Conservation (phyloP, 1,139 yeast species). For the Geotrichum phurueaensis region DNA sequence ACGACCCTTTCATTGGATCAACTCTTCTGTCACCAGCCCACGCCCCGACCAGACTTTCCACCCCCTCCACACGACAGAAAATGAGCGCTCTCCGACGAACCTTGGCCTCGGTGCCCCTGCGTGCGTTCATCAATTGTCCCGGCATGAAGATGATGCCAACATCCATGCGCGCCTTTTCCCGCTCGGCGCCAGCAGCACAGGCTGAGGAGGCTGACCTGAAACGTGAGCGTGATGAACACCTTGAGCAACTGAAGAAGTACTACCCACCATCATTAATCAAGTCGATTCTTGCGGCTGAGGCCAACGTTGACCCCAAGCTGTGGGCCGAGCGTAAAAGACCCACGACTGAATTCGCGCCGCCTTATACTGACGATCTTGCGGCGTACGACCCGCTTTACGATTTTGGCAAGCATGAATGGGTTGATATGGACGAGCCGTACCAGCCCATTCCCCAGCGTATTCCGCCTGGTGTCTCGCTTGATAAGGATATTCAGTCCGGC, state of each 20-base stretch:
- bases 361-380: slow-evolving; percentile 55
- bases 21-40: neutral
- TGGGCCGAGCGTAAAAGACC: slow-evolving; percentile 37
- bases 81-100: slow-evolving; percentile 12
- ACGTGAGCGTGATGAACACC: slow-evolving; percentile 41
- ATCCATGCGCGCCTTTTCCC: slow-evolving; percentile 5
- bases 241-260: slow-evolving; percentile 58
- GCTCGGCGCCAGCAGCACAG: neutral
- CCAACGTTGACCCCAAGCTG: slow-evolving; percentile 59
- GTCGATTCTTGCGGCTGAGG: slow-evolving; percentile 75
- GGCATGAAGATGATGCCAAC: neutral
- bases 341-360: slow-evolving; percentile 50
- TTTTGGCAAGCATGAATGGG: slow-evolving; percentile 42
- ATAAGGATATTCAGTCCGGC: slow-evolving; percentile 32
- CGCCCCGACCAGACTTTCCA: neutral
- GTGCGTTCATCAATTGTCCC: neutral
- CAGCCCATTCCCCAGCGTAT: slow-evolving; percentile 42
- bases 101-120: slow-evolving; percentile 6
- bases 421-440: slow-evolving; percentile 40
- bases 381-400: slow-evolving; percentile 56
- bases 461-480: slow-evolving; percentile 38
- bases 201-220: slow-evolving; percentile 12
- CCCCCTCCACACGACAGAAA: neutral
- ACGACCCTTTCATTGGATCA: slow-evolving; percentile 10
- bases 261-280: slow-evolving; percentile 74